These are phyloP conservation scores for Cladophialophora yegresii DNA, from an alignment of 2,329 filamentous ascomycete genomes.

Conservation along the genomic window DNA sequence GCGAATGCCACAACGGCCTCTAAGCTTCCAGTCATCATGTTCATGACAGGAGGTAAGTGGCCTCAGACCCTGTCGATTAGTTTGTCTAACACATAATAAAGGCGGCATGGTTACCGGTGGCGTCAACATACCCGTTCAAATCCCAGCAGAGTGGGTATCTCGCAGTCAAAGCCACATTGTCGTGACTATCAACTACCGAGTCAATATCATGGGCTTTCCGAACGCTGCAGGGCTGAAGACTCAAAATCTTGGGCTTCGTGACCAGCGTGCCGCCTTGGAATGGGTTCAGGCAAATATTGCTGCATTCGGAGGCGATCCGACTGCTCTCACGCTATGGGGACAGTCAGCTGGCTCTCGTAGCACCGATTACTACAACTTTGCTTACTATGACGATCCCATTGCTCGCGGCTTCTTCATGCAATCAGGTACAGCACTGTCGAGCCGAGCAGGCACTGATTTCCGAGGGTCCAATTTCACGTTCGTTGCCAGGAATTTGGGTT, in stretches of 20 bases:
- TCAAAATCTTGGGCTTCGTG: slow-evolving; percentile 55
- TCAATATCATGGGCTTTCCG: slow-evolving; percentile 45
- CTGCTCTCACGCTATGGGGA: slow-evolving; percentile 52
- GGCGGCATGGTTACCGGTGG: slow-evolving; percentile 38
- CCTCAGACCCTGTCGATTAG: not conserved
- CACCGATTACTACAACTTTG: slow-evolving; percentile 27
- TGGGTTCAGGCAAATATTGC: slow-evolving; percentile 56
- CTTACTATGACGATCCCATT: slow-evolving; percentile 38
- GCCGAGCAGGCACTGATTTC: slow-evolving; percentile 23
- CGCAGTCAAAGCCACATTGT: slow-evolving; percentile 45
- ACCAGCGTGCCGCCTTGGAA: slow-evolving; percentile 53
- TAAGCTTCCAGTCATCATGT: slow-evolving; percentile 35
- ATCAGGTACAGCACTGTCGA: slow-evolving; percentile 11
- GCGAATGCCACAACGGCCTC: slow-evolving; percentile 27
- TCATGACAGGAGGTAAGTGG: slow-evolving; percentile 34
- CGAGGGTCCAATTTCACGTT: slow-evolving; percentile 39
- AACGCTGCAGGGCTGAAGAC: slow-evolving; percentile 39
- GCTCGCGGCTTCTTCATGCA: slow-evolving; percentile 21
- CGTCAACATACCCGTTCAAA: slow-evolving; percentile 46
- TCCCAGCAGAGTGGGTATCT: slow-evolving; percentile 46
- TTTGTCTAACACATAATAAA: not conserved
- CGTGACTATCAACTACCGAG: slow-evolving; percentile 47
- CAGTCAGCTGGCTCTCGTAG: slow-evolving; percentile 45
- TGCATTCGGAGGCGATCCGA: slow-evolving; percentile 54
- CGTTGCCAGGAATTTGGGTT: slow-evolving; percentile 39